These are phyloP conservation scores for Quercus lobata DNA, from an alignment of 331 rosid genomes.

Conservation along the genomic window DNA sequence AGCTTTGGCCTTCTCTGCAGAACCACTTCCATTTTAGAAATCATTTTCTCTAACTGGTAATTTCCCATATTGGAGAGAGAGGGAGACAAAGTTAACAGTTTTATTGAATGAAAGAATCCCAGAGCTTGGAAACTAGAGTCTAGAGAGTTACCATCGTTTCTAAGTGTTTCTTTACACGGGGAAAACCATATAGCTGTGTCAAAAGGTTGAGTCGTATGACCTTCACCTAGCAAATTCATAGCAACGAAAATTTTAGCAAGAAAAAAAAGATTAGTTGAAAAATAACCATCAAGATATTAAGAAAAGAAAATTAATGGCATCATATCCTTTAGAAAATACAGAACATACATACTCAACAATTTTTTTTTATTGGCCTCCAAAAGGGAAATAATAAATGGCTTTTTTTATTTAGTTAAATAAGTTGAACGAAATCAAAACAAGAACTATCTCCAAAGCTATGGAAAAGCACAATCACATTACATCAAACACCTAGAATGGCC, in stretches of 20 bases:
- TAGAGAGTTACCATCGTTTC: constrained; percentile 29
- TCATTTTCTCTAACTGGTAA: constrained; percentile 35
- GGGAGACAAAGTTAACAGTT: neutral
- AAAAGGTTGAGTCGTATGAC: neutral
- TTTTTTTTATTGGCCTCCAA: neutral
- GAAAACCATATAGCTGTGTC: constrained; percentile 28
- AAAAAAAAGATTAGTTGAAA: neutral
- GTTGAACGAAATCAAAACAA: too few relatives aligned
- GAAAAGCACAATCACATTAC: too few relatives aligned
- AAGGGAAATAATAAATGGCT: neutral
- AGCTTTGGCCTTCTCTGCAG: constrained; percentile 29
- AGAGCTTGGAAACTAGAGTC: constrained; percentile 1
- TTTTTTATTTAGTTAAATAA: neutral
- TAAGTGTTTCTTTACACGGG: constrained; percentile 10
- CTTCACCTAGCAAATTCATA: neutral
- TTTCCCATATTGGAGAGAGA: neutral
- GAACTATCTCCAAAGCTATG: too few relatives aligned
- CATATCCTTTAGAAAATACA: neutral
- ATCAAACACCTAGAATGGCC: too few relatives aligned
- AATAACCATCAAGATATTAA: constrained; percentile 7
- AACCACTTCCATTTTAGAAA: constrained; percentile 29
- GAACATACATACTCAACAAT: neutral
- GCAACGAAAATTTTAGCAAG: neutral
- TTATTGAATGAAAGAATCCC: neutral
- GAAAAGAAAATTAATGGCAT: neutral